Evolutionary conservation across 1,139 yeast species (phyloP).

Genomic region (Candida pseudoviswanathii): DNA sequence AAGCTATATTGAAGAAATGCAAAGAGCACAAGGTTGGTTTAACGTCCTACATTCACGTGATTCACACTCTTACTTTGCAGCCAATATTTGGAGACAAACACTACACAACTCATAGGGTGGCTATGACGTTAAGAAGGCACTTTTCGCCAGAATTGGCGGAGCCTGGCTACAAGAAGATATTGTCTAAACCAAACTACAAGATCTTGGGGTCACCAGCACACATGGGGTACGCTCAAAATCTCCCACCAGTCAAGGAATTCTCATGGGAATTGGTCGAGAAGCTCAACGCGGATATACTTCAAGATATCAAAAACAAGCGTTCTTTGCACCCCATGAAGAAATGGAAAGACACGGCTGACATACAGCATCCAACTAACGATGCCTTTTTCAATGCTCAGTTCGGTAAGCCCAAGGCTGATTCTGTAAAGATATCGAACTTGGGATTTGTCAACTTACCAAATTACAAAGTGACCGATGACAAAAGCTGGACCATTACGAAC

Average conservation of each 20-base stretch:
- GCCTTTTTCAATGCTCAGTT: constrained; percentile 25
- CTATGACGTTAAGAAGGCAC: constrained; percentile 39
- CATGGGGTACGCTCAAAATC: constrained; percentile 31
- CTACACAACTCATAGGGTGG: constrained; percentile 30
- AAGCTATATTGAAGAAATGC: constrained; percentile 29
- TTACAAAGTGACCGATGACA: constrained; percentile 8
- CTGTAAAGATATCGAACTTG: constrained; percentile 42
- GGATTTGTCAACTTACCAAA: constrained; percentile 31
- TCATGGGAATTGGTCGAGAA: constrained; percentile 38
- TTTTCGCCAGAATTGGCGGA: constrained; percentile 20
- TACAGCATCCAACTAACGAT: constrained; percentile 20
- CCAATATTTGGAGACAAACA: constrained; percentile 29
- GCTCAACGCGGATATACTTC: constrained; percentile 23
- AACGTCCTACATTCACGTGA: constrained; percentile 35
- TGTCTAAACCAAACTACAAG: constrained; percentile 24
- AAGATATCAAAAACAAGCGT: constrained; percentile 24
- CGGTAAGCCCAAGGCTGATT: constrained; percentile 34
- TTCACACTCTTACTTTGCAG: constrained; percentile 29
- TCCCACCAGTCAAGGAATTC: constrained; percentile 34
- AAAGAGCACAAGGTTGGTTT: constrained; percentile 34
- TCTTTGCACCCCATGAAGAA: constrained; percentile 27
- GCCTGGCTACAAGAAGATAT: constrained; percentile 21
- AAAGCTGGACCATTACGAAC: constrained; percentile 29
- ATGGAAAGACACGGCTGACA: constrained; percentile 23
- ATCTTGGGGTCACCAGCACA: constrained; percentile 39